Percentiles rank a stretch among this genome's conserved stretches.
These are phyloP conservation scores for Capsicum pubescens DNA, from an alignment of 257 asterid species.

Conservation along the genomic window DNA sequence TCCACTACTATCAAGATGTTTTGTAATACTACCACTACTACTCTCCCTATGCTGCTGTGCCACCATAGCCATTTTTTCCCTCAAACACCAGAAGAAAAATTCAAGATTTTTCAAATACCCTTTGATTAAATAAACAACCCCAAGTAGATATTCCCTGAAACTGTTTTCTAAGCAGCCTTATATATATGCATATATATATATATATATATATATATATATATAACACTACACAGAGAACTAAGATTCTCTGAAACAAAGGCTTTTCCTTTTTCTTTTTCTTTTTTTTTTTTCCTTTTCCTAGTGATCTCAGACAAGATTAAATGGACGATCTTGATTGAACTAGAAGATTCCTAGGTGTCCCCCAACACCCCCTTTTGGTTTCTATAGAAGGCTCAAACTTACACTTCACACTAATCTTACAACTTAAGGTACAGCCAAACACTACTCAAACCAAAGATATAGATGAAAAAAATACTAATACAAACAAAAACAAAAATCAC, in stretches of 20 bases:
- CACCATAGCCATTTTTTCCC: conserved; percentile 83
- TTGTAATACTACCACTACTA: conserved; percentile 78
- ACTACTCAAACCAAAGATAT: conserved; percentile 64
- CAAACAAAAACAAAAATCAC: conserved; percentile 48
- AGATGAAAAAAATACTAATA: conserved; percentile 49
- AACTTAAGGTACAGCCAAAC: conserved; percentile 61
- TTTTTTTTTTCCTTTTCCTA: conserved; percentile 21
- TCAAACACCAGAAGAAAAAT: not conserved
- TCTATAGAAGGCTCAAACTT: conserved; percentile 38
- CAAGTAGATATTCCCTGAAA: conserved; percentile 31
- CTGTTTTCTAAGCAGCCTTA: conserved; percentile 21
- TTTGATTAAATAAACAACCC: not conserved
- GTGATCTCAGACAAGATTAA: conserved; percentile 45
- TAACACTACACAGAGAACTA: conserved; percentile 31
- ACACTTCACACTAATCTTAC: conserved; percentile 45
- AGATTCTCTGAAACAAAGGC: conserved; percentile 36
- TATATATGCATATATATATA: not conserved
- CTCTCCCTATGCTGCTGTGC: conserved; percentile 80
- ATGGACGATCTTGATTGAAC: conserved; percentile 52
- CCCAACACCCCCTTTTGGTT: not conserved
- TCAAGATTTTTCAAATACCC: conserved; percentile 3
- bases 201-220: not conserved
- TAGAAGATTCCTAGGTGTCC: conserved; percentile 45
- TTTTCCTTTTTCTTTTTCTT: conserved; percentile 7
- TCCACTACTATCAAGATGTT: conserved; percentile 73